Base-by-base conservation (phyloP, 176 grass and related monocot genomes). In the Juncus inflexus region DNA sequence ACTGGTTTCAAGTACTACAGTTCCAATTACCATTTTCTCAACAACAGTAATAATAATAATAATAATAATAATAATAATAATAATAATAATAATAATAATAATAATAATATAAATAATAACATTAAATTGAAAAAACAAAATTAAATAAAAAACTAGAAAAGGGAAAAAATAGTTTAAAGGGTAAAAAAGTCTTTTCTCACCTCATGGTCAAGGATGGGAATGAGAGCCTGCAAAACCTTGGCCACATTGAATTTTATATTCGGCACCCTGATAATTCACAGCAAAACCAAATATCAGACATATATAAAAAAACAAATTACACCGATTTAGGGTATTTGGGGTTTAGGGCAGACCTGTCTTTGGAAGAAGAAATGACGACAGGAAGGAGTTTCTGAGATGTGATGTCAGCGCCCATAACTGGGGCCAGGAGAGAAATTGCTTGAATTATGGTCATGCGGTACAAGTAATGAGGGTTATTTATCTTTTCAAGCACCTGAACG, bases 191-290 rank as follows among this genome's bases (percentile, higher is more conserved):
- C 40, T 14, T 37, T 52, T 12, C 92, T 86, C 67, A 97, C 87
- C 58, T 84, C 83, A 65, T 83, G 82, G 70, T 91, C 87, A 45
- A 91, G 79, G 52, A 89, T 84, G 42, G 92, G 80, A 64, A 89
- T 53, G 12, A 97, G 79, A 1, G 82, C 84, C 65, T 89, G 87
- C 60, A 91, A 58, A 45, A 97, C 87, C 68, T 97, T 97, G 13
- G 92, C 92, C 35, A 86, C 82, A 70, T 91, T 97, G 77, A 97
- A 97, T 43, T 97, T 97, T 58, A 97, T 91, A 80, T 91, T 97
- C 0, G 92, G 92, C 15, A 97, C 92, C 69, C 92, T 97, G 55
- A 41, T 56, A 83, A 61, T 52, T 65, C 19, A 28, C 19, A 47
- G 2, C 4, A 47, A 47, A 47, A 47, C 9, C 4, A 47, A 47